These are phyloP conservation scores for Globisporangium ultimum DNA, from an alignment of 352 stramenopile genomes.

Conservation along the genomic window DNA sequence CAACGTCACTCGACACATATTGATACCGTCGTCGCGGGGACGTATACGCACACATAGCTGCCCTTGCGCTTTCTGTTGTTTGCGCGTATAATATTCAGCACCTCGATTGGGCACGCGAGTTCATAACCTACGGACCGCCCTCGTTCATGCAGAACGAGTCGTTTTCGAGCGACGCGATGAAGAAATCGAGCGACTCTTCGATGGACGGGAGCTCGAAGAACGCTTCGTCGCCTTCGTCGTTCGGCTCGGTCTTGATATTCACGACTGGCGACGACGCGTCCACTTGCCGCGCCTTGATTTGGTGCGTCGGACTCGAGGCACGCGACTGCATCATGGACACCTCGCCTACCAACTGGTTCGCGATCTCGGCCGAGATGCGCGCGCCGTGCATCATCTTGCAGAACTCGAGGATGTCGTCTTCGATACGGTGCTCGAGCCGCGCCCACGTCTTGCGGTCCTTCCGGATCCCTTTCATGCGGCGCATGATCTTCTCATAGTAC, in stretches of 20 bases:
- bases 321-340: background rate
- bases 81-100: too few relatives aligned
- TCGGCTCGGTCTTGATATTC: background rate
- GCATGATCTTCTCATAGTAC: conserved; percentile 33
- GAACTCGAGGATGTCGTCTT: conserved; percentile 35
- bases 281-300: background rate
- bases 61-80: too few relatives aligned
- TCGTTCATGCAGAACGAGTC: background rate
- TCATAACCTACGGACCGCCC: too few relatives aligned
- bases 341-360: background rate
- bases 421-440: conserved; percentile 21
- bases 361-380: conserved; percentile 5
- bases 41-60: too few relatives aligned
- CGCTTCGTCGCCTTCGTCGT: conserved; percentile 5
- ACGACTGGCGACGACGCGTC: too few relatives aligned
- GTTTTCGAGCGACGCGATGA: conserved; percentile 41
- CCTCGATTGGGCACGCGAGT: too few relatives aligned
- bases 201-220: conserved; percentile 32
- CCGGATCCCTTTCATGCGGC: conserved; percentile 23
- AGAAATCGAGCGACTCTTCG: conserved; percentile 55
- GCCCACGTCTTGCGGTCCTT: conserved; percentile 21
- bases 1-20: too few relatives aligned
- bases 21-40: too few relatives aligned
- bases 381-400: conserved; percentile 34
- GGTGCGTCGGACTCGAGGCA: background rate